Base-by-base conservation (phyloP, 192 early-diverging fungal species). In the Podila minutissima region DNA sequence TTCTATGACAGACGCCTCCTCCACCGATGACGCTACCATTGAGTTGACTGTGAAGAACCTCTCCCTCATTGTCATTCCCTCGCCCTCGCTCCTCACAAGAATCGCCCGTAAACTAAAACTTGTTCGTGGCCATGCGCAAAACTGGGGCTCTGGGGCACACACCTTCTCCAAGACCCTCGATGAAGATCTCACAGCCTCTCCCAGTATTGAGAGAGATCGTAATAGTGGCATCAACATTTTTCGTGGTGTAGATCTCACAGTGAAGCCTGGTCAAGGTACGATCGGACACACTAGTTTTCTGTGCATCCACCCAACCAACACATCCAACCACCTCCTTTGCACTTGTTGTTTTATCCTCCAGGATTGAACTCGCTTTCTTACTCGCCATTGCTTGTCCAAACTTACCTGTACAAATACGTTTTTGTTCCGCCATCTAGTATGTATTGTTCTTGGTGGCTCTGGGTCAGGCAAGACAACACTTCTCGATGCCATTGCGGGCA, bases 391-490 rank as follows among this genome's bases (percentile, higher is more conserved):
- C 33, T 35, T 3, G 33, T 35, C 6, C 33, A 35, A 35, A 35
- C 33, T n/a, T 35, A 5, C 7, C 33, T 35, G 33, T 35, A 35
- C 6, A 7, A 35, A 35, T 7, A 4, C 33, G 33, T n/a, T n/a
- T 7, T 35, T 35, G 5, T 35, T 35, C 6, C 33, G 7, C 1
- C 91, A 86, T 37, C 82, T 90, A 73, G 83, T 93, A 55, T 93
- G 93, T 62, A 93, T 92, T 19, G 91, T 96, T 59, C 94, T 95
- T 67, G 95, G 94, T 2, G 92, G 92, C 5, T 90, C 88, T 29
- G 94, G 94, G 10, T 92, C 93, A 10, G 95, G 94, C 60, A 96
- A 94, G 74, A 89, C 93, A 1, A 94, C 93, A 0, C 74, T 94
- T 4, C 85, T 96, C n/a, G 91, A 94, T 72, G 89, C 93, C 0